A percentile compares a stretch with the other conserved stretches of the same genome.
These are phyloP conservation scores for Elsinoe perseae DNA, from an alignment of 2,329 filamentous ascomycete genomes.

Conservation along the genomic window DNA sequence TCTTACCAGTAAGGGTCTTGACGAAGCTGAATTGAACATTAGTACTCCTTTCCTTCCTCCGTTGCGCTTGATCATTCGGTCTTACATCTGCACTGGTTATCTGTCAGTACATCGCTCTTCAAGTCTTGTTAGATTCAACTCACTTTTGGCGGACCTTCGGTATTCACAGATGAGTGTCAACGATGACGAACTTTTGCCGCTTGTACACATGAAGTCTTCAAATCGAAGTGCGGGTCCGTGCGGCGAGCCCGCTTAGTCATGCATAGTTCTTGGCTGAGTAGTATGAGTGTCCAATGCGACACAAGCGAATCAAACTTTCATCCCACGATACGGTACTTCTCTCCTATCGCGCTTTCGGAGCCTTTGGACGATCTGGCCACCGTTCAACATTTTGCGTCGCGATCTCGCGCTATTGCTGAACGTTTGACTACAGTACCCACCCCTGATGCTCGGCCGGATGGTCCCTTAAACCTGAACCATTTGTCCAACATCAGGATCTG, in stretches of 20 bases:
- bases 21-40: conserved; percentile 66
- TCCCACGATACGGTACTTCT: too few species aligned
- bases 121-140: neutral
- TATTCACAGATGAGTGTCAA: neutral
- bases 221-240: neutral
- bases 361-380: too few species aligned
- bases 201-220: neutral
- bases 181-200: neutral
- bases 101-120: conserved; percentile 14
- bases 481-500: neutral
- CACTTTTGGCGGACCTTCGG: conserved; percentile 14
- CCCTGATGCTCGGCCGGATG: neutral
- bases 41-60: conserved; percentile 26
- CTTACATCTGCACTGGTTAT: conserved; percentile 80
- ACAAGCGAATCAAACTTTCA: too few species aligned
- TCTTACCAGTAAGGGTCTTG: conserved; percentile 99
- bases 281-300: too few species aligned
- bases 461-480: neutral
- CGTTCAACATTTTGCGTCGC: too few species aligned
- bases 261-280: neutral
- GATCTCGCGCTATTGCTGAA: neutral
- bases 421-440: neutral
- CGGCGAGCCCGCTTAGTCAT: neutral
- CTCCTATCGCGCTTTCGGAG: too few species aligned
- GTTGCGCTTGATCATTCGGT: conserved; percentile 25